Conservation (phyloP, 345 rosid genomes). For the Salix brachista region DNA sequence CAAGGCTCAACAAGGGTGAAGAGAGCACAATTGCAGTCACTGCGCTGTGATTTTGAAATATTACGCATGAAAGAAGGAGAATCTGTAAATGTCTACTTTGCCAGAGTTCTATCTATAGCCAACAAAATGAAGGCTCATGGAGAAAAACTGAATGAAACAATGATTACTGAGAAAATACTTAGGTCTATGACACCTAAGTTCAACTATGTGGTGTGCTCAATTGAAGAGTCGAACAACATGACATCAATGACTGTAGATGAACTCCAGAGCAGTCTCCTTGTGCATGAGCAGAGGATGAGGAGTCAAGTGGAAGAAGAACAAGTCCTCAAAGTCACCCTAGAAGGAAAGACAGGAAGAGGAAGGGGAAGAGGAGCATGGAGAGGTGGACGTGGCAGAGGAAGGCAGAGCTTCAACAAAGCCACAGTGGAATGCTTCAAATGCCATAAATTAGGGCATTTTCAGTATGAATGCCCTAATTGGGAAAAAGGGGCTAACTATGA, state of each 20-base stretch:
- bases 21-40: neutral
- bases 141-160: conserved; percentile 1
- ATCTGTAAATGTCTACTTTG: neutral
- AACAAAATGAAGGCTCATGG: conserved; percentile 9
- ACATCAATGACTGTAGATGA: neutral
- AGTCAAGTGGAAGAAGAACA: neutral
- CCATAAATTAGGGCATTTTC: neutral
- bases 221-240: neutral
- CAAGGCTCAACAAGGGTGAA: no score
- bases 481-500: neutral
- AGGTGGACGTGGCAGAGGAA: neutral
- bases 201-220: neutral
- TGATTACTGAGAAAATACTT: conserved; percentile 9
- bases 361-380: neutral
- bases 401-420: neutral
- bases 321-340: neutral
- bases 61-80: neutral
- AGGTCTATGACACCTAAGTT: neutral
- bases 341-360: neutral
- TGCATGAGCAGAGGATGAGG: neutral
- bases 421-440: neutral
- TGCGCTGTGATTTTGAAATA: conserved; percentile 3
- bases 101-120: neutral
- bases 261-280: neutral
- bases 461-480: neutral